A percentile compares a stretch with the other conserved stretches of the same genome.
These are phyloP conservation scores for Curvularia sp. DNA, from an alignment of 2,329 filamentous ascomycete genomes.

Conservation along the genomic window DNA sequence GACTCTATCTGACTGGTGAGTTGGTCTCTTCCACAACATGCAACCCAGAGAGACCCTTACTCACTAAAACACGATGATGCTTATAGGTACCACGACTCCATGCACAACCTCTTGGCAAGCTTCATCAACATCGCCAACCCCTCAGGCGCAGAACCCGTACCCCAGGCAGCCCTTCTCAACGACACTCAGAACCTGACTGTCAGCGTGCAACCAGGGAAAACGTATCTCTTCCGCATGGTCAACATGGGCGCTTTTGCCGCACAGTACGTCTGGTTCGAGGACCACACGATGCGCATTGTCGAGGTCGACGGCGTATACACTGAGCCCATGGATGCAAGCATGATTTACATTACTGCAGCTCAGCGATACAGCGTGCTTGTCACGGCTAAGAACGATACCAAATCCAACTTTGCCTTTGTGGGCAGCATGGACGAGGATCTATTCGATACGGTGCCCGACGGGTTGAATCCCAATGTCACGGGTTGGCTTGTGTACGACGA, in stretches of 20 bases:
- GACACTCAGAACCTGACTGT: constrained; percentile 60
- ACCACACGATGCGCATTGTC: constrained; percentile 69
- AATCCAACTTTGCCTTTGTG: constrained; percentile 67
- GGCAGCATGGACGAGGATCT: constrained; percentile 59
- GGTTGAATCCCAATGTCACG: constrained; percentile 70
- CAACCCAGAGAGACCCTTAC: not conserved
- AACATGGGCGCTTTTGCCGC: constrained; percentile 74
- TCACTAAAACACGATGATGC: not conserved
- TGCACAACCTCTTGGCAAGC: constrained; percentile 52
- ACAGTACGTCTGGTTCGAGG: constrained; percentile 75
- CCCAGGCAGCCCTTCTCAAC: constrained; percentile 70
- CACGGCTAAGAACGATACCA: constrained; percentile 63
- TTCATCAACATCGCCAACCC: constrained; percentile 62
- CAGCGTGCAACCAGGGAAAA: constrained; percentile 59
- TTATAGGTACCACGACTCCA: constrained; percentile 66
- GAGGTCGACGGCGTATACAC: constrained; percentile 76
- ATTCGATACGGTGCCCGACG: constrained; percentile 72
- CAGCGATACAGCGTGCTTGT: constrained; percentile 75
- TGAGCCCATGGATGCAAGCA: constrained; percentile 64
- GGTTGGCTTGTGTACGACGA: constrained; percentile 65
- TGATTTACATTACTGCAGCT: constrained; percentile 71
- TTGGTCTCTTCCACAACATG: not conserved
- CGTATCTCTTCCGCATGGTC: constrained; percentile 71
- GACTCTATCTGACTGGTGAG: constrained; percentile 71
- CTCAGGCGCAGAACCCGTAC: constrained; percentile 70